phyloP scores from a whole-genome alignment of 257 asterid species.

The Solanum sparsipilum region DNA sequence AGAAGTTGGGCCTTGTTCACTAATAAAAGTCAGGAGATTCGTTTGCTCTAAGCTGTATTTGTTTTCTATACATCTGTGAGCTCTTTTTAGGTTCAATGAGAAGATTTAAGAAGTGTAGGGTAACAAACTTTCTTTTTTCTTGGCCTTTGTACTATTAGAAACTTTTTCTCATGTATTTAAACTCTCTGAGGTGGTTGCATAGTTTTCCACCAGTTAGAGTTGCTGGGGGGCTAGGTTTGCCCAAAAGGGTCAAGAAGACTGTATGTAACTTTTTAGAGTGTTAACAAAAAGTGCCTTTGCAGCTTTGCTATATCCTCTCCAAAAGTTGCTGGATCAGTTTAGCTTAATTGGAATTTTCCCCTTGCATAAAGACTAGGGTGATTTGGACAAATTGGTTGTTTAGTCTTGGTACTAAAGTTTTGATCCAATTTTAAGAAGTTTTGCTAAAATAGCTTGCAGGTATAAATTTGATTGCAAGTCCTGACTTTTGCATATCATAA shows the following conservation, averaged over 20 bases:
- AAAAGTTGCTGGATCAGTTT: background rate
- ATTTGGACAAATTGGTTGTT: background rate
- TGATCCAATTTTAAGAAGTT: background rate
- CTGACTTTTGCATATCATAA: background rate
- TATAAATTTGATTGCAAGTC: background rate
- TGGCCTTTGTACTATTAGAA: slow-evolving; percentile 23
- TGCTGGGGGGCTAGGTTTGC: background rate
- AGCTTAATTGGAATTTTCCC: background rate
- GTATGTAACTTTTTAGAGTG: slow-evolving; percentile 5
- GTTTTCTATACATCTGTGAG: background rate
- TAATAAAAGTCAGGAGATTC: slow-evolving; percentile 2
- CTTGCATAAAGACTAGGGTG: background rate
- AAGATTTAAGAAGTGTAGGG: slow-evolving; percentile 30
- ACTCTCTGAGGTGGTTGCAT: slow-evolving; percentile 9
- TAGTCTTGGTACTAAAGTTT: background rate
- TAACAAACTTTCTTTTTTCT: background rate
- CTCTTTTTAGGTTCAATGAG: slow-evolving; percentile 13
- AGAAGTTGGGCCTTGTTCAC: slow-evolving; percentile 76
- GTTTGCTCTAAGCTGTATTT: background rate
- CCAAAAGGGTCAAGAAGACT: background rate
- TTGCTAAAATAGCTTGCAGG: background rate
- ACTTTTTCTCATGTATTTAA: background rate
- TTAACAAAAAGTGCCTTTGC: background rate
- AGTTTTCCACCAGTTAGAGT: slow-evolving; percentile 4
- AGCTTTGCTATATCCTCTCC: background rate